phyloP scores from a whole-genome alignment of 1,284 basidiomycete genomes.

The Rhizopogon parksii region DNA sequence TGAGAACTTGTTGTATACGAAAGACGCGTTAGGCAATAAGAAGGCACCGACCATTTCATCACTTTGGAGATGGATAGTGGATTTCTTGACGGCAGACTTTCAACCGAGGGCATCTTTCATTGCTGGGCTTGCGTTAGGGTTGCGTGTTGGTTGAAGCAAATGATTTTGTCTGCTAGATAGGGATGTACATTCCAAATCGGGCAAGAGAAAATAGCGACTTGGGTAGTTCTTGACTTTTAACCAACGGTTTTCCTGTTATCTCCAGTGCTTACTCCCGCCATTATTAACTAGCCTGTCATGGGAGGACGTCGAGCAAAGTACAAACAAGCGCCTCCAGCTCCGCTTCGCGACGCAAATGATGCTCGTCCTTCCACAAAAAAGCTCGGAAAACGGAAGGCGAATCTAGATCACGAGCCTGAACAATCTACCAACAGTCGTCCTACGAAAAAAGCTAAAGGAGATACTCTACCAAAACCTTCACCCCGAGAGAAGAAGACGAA shows the following conservation, averaged over 20 bases:
- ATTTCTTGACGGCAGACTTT: slow-evolving; percentile 92
- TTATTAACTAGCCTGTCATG: slow-evolving; percentile 14
- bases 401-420: slow-evolving; percentile 38
- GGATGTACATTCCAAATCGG: slow-evolving; percentile 14
- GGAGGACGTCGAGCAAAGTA: slow-evolving; percentile 80
- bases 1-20: slow-evolving; percentile 66
- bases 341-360: slow-evolving; percentile 41
- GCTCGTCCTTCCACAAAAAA: slow-evolving; percentile 41
- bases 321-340: slow-evolving; percentile 77
- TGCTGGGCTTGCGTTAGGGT: slow-evolving; percentile 62
- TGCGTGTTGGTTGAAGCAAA: slow-evolving; percentile 49
- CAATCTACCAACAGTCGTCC: slow-evolving; percentile 31
- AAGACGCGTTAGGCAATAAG: slow-evolving; percentile 45
- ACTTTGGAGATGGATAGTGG: slow-evolving; percentile 66
- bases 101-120: slow-evolving; percentile 76
- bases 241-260: neutral
- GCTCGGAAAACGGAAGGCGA: slow-evolving; percentile 69
- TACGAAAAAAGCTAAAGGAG: slow-evolving; percentile 52
- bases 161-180: neutral
- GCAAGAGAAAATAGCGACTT: slow-evolving; percentile 15
- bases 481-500: slow-evolving; percentile 20
- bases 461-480: slow-evolving; percentile 1
- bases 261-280: neutral
- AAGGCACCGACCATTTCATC: slow-evolving; percentile 57
- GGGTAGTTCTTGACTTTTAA: no score